These are phyloP conservation scores for Pythium phragmiticola DNA, from an alignment of 352 stramenopile genomes.

Conservation along the genomic window DNA sequence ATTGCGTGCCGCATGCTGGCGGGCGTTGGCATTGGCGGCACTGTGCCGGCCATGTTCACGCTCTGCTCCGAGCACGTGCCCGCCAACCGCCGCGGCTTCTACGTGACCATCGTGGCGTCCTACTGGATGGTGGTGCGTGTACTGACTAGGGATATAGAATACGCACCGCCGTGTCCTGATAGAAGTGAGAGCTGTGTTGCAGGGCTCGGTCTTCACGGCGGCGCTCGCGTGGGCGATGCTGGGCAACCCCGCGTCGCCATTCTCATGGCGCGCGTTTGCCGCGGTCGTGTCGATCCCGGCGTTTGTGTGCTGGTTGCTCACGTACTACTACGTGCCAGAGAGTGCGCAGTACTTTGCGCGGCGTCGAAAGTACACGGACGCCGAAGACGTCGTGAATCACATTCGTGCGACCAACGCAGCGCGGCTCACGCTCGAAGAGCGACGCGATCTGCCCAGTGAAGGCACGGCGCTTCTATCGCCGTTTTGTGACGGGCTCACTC, in stretches of 20 bases:
- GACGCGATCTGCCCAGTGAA: conserved; percentile 17
- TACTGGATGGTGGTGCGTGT: conserved; percentile 91
- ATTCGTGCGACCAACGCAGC: conserved; percentile 46
- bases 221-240: conserved; percentile 82
- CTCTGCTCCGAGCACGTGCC: conserved; percentile 89
- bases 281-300: conserved; percentile 66
- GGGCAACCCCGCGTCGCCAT: conserved; percentile 35
- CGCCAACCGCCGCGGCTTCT: conserved; percentile 61
- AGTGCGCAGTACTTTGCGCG: conserved; percentile 71
- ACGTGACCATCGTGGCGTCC: conserved; percentile 84
- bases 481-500: conserved; percentile 9
- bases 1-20: conserved; percentile 62
- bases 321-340: conserved; percentile 76
- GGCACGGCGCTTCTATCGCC: conserved; percentile 34
- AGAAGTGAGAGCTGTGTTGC: neutral
- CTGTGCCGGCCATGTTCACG: conserved; percentile 84
- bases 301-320: conserved; percentile 64
- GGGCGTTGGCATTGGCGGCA: conserved; percentile 84
- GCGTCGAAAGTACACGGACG: conserved; percentile 46
- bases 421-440: neutral
- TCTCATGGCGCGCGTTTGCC: conserved; percentile 80
- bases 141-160: neutral
- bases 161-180: neutral
- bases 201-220: conserved; percentile 85
- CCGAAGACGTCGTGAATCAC: conserved; percentile 57